These are phyloP conservation scores for Hermanozyma aechmeae DNA, from an alignment of 805 yeast genomes.

Conservation along the genomic window DNA sequence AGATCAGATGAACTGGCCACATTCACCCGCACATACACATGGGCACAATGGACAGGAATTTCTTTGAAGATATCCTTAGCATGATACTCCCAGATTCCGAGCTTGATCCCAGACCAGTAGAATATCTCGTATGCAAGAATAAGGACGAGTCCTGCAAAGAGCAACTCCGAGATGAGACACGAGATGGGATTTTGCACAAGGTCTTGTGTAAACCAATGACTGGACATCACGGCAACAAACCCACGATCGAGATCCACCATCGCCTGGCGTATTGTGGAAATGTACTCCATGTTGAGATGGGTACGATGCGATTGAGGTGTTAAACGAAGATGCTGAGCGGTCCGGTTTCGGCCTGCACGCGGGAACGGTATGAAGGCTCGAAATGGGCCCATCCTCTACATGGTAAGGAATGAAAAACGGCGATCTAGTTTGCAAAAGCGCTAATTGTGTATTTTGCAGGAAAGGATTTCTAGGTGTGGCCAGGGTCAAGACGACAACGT, in stretches of 20 bases:
- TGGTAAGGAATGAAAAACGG: no score
- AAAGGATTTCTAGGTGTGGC: no score
- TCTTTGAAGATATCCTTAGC: slow-evolving; percentile 59
- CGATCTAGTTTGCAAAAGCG: no score
- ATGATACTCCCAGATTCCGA: slow-evolving; percentile 39
- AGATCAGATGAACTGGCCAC: slow-evolving; percentile 13
- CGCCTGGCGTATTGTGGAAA: not conserved
- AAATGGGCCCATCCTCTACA: no score
- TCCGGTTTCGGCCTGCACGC: no score
- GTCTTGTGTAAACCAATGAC: slow-evolving; percentile 5
- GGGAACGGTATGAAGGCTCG: no score
- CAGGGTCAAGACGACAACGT: no score
- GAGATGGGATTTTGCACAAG: slow-evolving; percentile 10
- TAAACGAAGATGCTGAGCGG: no score
- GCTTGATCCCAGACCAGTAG: slow-evolving; percentile 34
- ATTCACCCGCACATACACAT: slow-evolving; percentile 49
- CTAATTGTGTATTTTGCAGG: no score
- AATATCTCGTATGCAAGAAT: slow-evolving; percentile 28
- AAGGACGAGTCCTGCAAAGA: slow-evolving; percentile 7
- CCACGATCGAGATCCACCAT: slow-evolving; percentile 3
- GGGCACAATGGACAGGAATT: slow-evolving; percentile 73
- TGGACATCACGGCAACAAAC: slow-evolving; percentile 4
- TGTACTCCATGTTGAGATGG: not conserved
- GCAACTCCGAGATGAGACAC: slow-evolving; percentile 7
- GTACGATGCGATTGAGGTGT: no score